Base-by-base conservation (phyloP, 139 green algal genomes). In the Gonium pectorale region DNA sequence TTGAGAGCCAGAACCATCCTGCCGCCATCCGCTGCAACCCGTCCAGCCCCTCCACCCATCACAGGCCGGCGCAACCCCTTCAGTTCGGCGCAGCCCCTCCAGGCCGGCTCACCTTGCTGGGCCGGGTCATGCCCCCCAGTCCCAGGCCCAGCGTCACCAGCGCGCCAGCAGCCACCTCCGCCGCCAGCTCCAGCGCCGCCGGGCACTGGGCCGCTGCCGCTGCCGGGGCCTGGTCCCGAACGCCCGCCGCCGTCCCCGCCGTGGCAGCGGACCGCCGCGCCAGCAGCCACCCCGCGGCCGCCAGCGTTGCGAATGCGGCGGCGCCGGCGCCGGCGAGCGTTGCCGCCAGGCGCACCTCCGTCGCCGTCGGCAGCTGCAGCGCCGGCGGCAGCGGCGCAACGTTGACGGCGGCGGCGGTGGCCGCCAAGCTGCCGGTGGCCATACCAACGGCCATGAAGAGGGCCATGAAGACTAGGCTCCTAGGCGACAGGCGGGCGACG, bases 71-170 rank as follows among this genome's bases (percentile, higher is more conserved):
- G n/a, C n/a, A n/a, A n/a, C n/a, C n/a, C n/a, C n/a, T n/a, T n/a
- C n/a, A n/a, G n/a, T n/a, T n/a, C n/a, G n/a, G n/a, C n/a, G n/a
- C n/a, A n/a, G n/a, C n/a, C n/a, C n/a, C n/a, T n/a, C n/a, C n/a
- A n/a, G n/a, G n/a, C n/a, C n/a, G n/a, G n/a, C n/a, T n/a, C 40
- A 71, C 91, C 88, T 97, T 98, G 60, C 72, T 86, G 9, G 94
- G 92, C 5, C 88, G 88, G 22, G 87, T 90, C 95, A 98, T 98
- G 33, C 94, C 93, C 13, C 79, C 84, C 37, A 94, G 49, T 26
- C 88, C 89, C 8, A 98, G 87, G 0, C 92, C 94, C 37, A 93
- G 44, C 0, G 89, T 91, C 81, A 98, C 97, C 33, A 94, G 74
- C 6, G 86, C 44, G 9, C 94, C 94, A 27, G 80, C 56, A 19